A percentile compares a stretch with the other conserved stretches of the same genome.
Evolutionary conservation across 148 eudicot genomes (phyloP).

Genomic region (Tetragonia tetragonoides): DNA sequence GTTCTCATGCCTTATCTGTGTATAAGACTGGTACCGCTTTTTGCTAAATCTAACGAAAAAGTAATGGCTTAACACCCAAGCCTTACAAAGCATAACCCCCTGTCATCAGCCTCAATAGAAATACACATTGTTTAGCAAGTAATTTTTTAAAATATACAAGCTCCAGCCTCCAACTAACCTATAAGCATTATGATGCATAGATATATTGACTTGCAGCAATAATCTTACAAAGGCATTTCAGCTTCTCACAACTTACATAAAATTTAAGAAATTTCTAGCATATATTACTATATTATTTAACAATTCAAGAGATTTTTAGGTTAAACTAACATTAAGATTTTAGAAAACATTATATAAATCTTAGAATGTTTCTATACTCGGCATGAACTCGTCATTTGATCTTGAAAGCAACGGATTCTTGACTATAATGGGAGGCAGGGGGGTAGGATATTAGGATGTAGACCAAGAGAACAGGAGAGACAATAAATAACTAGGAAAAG

Average conservation of each 20-base stretch:
- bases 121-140: background rate
- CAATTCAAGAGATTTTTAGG: background rate
- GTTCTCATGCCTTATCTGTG: background rate
- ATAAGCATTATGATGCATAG: too few relatives aligned
- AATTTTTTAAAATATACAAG: background rate
- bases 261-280: background rate
- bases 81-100: background rate
- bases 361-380: background rate
- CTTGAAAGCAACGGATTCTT: background rate
- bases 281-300: too few relatives aligned
- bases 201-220: too few relatives aligned
- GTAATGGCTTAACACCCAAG: too few relatives aligned
- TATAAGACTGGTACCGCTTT: background rate
- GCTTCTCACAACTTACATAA: too few relatives aligned
- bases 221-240: too few relatives aligned
- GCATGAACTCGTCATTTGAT: background rate
- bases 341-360: too few relatives aligned
- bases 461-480: background rate
- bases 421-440: background rate
- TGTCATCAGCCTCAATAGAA: background rate
- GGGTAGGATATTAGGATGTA: background rate
- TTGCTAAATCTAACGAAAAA: background rate
- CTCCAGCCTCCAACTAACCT: background rate
- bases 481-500: background rate
- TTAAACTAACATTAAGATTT: too few relatives aligned